Conservation (phyloP, 345 rosid genomes). For the Salix koriyanagi region DNA sequence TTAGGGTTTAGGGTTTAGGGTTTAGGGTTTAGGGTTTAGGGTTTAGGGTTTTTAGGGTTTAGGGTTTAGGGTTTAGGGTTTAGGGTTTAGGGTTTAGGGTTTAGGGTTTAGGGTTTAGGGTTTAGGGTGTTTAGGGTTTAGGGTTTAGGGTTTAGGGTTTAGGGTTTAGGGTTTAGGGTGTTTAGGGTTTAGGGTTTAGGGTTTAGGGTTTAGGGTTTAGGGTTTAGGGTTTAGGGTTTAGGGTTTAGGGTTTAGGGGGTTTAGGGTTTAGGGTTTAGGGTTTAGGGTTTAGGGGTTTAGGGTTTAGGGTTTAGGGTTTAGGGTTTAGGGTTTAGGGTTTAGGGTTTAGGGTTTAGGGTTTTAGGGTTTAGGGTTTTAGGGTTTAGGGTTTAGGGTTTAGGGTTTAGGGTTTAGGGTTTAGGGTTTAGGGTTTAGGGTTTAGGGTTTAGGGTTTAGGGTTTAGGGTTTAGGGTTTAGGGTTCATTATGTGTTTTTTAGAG, state of each 20-base stretch:
- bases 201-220: constrained; percentile 22
- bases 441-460: constrained; percentile 27
- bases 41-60: constrained; percentile 27
- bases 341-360: constrained; percentile 24
- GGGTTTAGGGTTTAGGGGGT: constrained; percentile 28
- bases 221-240: constrained; percentile 33
- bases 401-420: constrained; percentile 30
- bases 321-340: constrained; percentile 28
- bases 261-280: constrained; percentile 32
- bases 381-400: constrained; percentile 24
- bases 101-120: constrained; percentile 27
- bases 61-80: constrained; percentile 33
- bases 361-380: constrained; percentile 24
- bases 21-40: constrained; percentile 32
- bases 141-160: constrained; percentile 26
- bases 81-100: constrained; percentile 33
- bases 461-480: constrained; percentile 17
- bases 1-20: constrained; percentile 18
- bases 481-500: neutral
- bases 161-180: constrained; percentile 21
- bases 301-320: constrained; percentile 16
- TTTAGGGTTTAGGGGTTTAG: constrained; percentile 21
- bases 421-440: constrained; percentile 20
- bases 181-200: constrained; percentile 18
- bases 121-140: constrained; percentile 24